phyloP scores from a whole-genome alignment of 768 basidiomycete species.

The Suillus occidentalis region DNA sequence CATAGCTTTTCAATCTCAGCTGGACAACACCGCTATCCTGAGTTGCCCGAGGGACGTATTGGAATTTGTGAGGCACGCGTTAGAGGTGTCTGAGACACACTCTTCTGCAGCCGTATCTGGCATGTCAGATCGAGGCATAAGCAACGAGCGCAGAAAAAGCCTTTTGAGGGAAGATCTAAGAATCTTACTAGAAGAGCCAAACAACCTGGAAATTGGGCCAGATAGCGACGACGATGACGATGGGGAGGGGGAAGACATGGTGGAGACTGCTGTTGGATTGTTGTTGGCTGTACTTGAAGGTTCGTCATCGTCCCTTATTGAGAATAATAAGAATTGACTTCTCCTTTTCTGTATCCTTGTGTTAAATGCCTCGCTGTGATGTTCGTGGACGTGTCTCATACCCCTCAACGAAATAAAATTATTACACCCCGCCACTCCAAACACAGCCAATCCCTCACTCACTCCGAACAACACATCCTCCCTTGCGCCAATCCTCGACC shows the following conservation, averaged over 20 bases:
- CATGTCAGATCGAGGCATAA: conserved; percentile 2
- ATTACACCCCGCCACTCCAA: conserved; percentile 27
- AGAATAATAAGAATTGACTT: background rate
- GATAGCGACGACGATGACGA: conserved; percentile 58
- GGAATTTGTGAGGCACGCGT: conserved; percentile 78
- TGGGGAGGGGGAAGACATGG: conserved; percentile 56
- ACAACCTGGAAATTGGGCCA: conserved; percentile 45
- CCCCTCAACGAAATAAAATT: conserved; percentile 45
- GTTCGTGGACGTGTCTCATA: conserved; percentile 50
- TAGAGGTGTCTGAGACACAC: conserved; percentile 43
- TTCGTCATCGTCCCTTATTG: conserved; percentile 27
- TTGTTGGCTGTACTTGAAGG: conserved; percentile 88
- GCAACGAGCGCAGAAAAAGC: conserved; percentile 13
- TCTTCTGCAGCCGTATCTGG: conserved; percentile 5
- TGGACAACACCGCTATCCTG: conserved; percentile 62
- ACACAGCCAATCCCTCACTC: background rate
- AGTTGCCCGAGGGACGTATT: conserved; percentile 68
- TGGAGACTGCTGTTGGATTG: conserved; percentile 75
- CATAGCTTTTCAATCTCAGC: conserved; percentile 73
- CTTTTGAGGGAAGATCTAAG: conserved; percentile 37
- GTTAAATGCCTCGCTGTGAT: conserved; percentile 44
- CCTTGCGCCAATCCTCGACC: background rate
- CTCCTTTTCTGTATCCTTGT: no score
- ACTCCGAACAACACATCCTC: background rate
- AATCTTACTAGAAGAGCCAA: conserved; percentile 37